These are phyloP conservation scores for Hemileccinum impolitum DNA, from an alignment of 768 basidiomycete genomes.

Conservation along the genomic window DNA sequence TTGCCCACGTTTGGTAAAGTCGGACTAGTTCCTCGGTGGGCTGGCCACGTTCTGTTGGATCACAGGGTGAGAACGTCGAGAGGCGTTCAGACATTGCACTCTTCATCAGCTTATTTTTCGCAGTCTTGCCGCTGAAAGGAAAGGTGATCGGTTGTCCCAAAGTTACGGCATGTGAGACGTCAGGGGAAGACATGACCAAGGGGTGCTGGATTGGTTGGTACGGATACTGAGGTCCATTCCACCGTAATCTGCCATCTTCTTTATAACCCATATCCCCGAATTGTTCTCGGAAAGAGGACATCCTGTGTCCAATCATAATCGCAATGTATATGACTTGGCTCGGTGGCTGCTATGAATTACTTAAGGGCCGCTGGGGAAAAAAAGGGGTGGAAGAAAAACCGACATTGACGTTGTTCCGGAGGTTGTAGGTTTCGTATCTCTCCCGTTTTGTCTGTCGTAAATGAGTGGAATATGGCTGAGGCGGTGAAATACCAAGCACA, in stretches of 20 bases:
- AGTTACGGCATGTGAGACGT: slow-evolving; percentile 15
- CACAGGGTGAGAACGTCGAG: slow-evolving; percentile 31
- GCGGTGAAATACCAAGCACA: neutral
- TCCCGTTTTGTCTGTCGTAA: neutral
- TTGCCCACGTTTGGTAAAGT: slow-evolving; percentile 34
- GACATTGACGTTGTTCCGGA: neutral
- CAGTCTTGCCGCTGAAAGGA: slow-evolving; percentile 28
- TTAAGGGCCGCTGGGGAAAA: neutral
- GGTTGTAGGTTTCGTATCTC: neutral
- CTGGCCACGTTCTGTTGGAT: slow-evolving; percentile 28
- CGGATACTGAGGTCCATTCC: slow-evolving; percentile 12
- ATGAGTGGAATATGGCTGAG: neutral
- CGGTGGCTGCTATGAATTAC: neutral
- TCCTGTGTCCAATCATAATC: slow-evolving; percentile 16
- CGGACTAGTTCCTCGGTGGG: slow-evolving; percentile 34
- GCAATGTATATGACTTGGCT: neutral
- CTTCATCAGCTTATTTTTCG: slow-evolving; percentile 33
- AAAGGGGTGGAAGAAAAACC: slow-evolving; percentile 1
- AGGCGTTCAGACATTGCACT: slow-evolving; percentile 36
- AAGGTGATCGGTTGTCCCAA: slow-evolving; percentile 26
- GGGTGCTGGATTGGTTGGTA: slow-evolving; percentile 13
- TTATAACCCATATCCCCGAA: slow-evolving; percentile 17
- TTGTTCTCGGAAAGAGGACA: slow-evolving; percentile 11
- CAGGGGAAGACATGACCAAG: slow-evolving; percentile 14
- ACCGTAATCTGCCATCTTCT: slow-evolving; percentile 6